These are phyloP conservation scores for Talaromyces stipitatus DNA, from an alignment of 495 filamentous ascomycete species.

Conservation along the genomic window DNA sequence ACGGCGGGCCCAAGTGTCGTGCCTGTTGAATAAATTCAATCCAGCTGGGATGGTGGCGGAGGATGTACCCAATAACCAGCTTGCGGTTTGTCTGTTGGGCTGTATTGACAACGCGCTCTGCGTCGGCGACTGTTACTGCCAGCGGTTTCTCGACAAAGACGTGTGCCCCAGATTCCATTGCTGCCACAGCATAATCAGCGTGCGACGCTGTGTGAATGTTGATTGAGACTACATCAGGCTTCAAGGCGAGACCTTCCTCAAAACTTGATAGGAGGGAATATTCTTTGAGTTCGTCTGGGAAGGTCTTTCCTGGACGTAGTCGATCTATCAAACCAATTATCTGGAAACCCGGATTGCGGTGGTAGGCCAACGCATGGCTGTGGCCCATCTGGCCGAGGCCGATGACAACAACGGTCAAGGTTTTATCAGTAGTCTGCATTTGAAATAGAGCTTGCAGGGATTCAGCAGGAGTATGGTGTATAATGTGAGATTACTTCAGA, in stretches of 20 bases:
- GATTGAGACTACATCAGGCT: conserved; percentile 11
- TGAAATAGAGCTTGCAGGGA: not conserved
- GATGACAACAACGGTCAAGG: conserved; percentile 8
- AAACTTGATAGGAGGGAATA: conserved; percentile 2
- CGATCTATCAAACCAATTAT: conserved; percentile 9
- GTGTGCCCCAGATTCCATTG: conserved; percentile 12
- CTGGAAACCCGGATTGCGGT: conserved; percentile 9
- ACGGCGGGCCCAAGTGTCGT: conserved; percentile 10
- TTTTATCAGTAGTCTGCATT: not conserved
- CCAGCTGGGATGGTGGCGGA: conserved; percentile 13
- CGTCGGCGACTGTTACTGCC: conserved; percentile 8
- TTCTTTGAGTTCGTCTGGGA: conserved; percentile 3
- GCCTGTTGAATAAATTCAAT: conserved; percentile 12
- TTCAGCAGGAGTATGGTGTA: not conserved
- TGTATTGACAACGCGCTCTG: conserved; percentile 6
- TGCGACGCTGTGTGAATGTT: conserved; percentile 10
- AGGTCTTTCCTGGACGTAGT: conserved; percentile 3
- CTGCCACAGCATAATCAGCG: conserved; percentile 8
- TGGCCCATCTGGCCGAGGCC: conserved; percentile 13
- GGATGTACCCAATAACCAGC: conserved; percentile 11
- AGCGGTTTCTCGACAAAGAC: conserved; percentile 13
- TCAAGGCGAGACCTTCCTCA: conserved; percentile 6
- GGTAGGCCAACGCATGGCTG: conserved; percentile 13
- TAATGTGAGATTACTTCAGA: not conserved
- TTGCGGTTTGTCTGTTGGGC: conserved; percentile 9